Evolutionary conservation across 139 green algal genomes (phyloP).

Genomic region (Coccomyxa sp.): DNA sequence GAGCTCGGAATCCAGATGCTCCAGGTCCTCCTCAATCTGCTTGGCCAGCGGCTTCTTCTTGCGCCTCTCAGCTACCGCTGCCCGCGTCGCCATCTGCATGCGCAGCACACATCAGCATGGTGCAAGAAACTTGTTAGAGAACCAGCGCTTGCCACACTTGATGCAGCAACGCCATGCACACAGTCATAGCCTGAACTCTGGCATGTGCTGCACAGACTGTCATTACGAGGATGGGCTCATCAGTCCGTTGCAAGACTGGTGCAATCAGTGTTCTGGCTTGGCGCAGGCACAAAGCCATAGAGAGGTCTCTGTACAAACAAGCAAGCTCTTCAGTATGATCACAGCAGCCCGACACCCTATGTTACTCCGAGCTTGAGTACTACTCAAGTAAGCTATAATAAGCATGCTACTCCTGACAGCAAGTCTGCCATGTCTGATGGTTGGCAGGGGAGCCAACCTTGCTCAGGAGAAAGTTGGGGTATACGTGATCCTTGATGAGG

Average conservation of each 20-base stretch:
- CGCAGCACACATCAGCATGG: background rate
- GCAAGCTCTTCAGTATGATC: too few relatives aligned
- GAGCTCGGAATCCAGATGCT: background rate
- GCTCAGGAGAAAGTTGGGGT: conserved; percentile 79
- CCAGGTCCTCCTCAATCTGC: conserved; percentile 7
- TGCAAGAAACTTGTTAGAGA: background rate
- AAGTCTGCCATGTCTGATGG: too few relatives aligned
- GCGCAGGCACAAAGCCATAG: too few relatives aligned
- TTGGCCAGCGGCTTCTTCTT: background rate
- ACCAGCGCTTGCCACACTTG: background rate
- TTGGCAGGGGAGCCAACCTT: conserved; percentile 43
- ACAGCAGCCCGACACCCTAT: too few relatives aligned
- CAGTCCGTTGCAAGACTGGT: background rate
- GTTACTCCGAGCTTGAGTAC: too few relatives aligned
- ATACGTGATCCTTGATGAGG: conserved; percentile 60
- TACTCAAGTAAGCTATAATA: too few relatives aligned
- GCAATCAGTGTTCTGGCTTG: background rate
- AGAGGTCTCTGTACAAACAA: too few relatives aligned
- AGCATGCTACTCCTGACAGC: too few relatives aligned
- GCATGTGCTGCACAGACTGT: too few relatives aligned
- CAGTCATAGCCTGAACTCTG: background rate
- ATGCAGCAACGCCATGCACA: background rate
- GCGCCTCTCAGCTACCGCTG: background rate
- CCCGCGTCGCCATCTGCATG: background rate
- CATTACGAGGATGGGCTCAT: too few relatives aligned